Evolutionary conservation across 1,284 basidiomycete genomes (phyloP), one percentile per base, ranked within the genome.

Genomic region (Rhodotorula glutinis): DNA sequence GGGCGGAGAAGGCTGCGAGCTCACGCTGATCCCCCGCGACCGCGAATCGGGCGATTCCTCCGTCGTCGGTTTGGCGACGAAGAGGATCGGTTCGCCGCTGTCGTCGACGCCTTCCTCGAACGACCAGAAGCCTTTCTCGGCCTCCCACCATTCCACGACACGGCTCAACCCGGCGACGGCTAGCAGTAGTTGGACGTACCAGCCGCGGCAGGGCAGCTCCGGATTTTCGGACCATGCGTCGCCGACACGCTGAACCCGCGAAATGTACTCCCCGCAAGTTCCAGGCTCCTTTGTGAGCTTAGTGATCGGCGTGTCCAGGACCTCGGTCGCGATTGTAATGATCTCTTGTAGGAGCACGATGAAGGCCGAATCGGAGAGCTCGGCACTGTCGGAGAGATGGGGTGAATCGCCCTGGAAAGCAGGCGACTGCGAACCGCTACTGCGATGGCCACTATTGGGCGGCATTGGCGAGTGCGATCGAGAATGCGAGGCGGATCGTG

Each of bases 101-200:
- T 79, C 80, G 62, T 92, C 90, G 60, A 79, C 80, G 60, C 93
- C 91, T 67, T 95, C 92, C 77, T 94, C 90, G 77, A 98, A 98
- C 76, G 97, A 97, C 96, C 96, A 99, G 80, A 98, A 98, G 71
- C 94, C 92, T 77, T 95, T 95, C 81, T 98, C 96, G n/a, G 95
- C 95, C 56, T 97, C 92, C 95, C 95, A 99, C 96, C 96, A 99
- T 77, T 98, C 96, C 66, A 98, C 88, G 38, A 98, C 95, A 64
- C 96, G 89, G 78, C 89, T 91, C 67, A 99, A 86, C 74, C 90
- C 91, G 52, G 96, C 96, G 57, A 98, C 89, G n/a, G 96, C 94
- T 61, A 98, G 87, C 13, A 97, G 83, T 30, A 96, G 88, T 78
- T 95, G 92, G 66, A 98, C 94, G 79, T 98, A 98, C 96, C 96